Conservation (phyloP, 129 eudicot species). For the Flaveria linearis region DNA sequence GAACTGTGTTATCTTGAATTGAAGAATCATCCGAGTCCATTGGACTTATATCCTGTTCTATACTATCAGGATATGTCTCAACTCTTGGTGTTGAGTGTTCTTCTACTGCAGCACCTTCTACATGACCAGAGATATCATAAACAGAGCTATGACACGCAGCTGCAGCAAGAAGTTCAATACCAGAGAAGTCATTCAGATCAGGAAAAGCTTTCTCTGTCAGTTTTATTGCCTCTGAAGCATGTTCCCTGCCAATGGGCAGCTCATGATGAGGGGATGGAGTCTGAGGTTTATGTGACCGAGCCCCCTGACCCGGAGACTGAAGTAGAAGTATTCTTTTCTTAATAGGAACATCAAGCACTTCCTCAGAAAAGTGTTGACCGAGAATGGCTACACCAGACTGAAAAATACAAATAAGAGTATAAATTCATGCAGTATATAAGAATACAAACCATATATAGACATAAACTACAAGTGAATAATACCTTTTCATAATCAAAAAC, state of each 20-base stretch:
- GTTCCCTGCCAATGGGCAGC: background rate
- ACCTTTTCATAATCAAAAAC: constrained; percentile 70
- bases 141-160: constrained; percentile 48
- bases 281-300: constrained; percentile 36
- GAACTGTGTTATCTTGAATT: constrained; percentile 30
- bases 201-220: constrained; percentile 23
- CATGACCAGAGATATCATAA: constrained; percentile 14
- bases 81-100: constrained; percentile 34
- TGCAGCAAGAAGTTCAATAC: constrained; percentile 71
- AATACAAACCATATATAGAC: background rate
- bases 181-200: constrained; percentile 56
- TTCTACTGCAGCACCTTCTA: constrained; percentile 39
- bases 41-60: constrained; percentile 27
- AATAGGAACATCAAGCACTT: constrained; percentile 60
- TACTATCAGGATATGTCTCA: constrained; percentile 25
- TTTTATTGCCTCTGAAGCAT: constrained; percentile 26
- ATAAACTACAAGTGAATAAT: constrained; percentile 19
- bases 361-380: constrained; percentile 53
- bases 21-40: constrained; percentile 26
- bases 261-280: constrained; percentile 33
- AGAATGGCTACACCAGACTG: constrained; percentile 61
- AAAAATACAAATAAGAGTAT: constrained; percentile 5
- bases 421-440: background rate
- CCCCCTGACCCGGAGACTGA: constrained; percentile 41
- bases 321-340: constrained; percentile 69